Evolutionary conservation across 2,329 filamentous ascomycete species (phyloP).

Genomic region (Clarireedia hainanense): DNA sequence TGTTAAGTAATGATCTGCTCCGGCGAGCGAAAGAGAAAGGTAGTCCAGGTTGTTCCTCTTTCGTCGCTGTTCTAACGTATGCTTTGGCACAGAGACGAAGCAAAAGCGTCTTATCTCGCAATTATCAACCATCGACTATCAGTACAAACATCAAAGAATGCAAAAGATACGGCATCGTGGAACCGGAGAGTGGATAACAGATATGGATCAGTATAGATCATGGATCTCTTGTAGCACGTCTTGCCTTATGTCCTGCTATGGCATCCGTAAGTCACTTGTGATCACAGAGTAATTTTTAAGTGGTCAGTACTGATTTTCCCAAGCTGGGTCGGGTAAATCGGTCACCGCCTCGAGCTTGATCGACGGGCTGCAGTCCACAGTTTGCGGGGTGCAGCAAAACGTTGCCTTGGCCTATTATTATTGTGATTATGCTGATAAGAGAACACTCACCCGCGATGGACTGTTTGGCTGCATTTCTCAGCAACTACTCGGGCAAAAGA

Average conservation of each 20-base stretch:
- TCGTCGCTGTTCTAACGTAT: neutral
- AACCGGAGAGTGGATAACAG: neutral
- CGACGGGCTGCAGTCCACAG: neutral
- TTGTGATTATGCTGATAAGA: slow-evolving; percentile 13
- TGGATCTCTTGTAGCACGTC: neutral
- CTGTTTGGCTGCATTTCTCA: neutral
- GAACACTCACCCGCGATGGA: slow-evolving; percentile 1
- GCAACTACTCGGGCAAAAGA: neutral
- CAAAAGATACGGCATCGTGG: neutral
- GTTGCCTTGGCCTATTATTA: slow-evolving; percentile 3
- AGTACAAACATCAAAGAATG: neutral
- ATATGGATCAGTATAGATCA: neutral
- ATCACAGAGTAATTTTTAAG: neutral
- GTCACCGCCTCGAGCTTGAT: neutral
- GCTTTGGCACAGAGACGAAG: neutral
- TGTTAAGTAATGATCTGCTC: neutral
- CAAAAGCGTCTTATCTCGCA: neutral
- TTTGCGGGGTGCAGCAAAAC: neutral
- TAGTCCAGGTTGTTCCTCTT: neutral
- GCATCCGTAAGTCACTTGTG: neutral
- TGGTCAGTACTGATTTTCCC: too few relatives aligned
- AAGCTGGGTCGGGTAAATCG: slow-evolving; percentile 1
- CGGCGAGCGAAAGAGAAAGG: neutral
- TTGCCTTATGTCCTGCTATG: neutral
- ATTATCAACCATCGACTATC: neutral